Evolutionary conservation across 2,329 filamentous ascomycete genomes (phyloP).

Genomic region (Alternaria sp.): DNA sequence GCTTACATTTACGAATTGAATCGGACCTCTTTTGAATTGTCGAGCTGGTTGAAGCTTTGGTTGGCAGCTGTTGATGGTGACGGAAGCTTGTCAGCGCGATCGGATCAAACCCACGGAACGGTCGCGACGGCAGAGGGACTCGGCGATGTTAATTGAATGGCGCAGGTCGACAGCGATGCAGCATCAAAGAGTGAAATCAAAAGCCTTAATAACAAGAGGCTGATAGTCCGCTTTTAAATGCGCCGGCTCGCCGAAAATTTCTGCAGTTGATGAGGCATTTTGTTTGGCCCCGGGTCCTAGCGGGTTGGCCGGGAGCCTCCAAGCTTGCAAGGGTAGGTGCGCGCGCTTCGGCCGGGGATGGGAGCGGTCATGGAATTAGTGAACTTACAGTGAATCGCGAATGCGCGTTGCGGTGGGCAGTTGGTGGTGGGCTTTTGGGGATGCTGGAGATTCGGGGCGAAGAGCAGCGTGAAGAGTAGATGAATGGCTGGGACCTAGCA

Average conservation of each 20-base stretch:
- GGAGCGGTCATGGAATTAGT: conserved; percentile 18
- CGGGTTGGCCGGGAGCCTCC: conserved; percentile 37
- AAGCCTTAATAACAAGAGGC: conserved; percentile 27
- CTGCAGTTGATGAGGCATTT: conserved; percentile 49
- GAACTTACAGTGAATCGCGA: conserved; percentile 40
- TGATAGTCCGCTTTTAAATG: conserved; percentile 43
- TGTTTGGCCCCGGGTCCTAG: conserved; percentile 44
- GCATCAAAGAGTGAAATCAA: conserved; percentile 36
- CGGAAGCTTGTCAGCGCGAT: conserved; percentile 44
- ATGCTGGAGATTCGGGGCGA: conserved; percentile 11
- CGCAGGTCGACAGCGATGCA: conserved; percentile 38
- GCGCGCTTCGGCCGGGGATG: conserved; percentile 33
- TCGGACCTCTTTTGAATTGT: conserved; percentile 28
- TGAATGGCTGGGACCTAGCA: conserved; percentile 20
- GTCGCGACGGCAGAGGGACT: conserved; percentile 38
- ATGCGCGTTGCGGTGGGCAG: conserved; percentile 19
- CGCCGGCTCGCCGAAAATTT: conserved; percentile 44
- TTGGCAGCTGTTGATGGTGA: conserved; percentile 34
- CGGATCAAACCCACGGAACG: conserved; percentile 31
- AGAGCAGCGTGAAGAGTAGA: conserved; percentile 11
- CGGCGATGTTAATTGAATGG: conserved; percentile 26
- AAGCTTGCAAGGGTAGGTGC: conserved; percentile 31
- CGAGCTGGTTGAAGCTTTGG: conserved; percentile 21
- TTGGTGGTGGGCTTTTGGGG: conserved; percentile 1
- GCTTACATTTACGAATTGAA: conserved; percentile 47